These are phyloP conservation scores for Penicillium sp. DNA, from an alignment of 2,329 filamentous ascomycete species.

Conservation along the genomic window DNA sequence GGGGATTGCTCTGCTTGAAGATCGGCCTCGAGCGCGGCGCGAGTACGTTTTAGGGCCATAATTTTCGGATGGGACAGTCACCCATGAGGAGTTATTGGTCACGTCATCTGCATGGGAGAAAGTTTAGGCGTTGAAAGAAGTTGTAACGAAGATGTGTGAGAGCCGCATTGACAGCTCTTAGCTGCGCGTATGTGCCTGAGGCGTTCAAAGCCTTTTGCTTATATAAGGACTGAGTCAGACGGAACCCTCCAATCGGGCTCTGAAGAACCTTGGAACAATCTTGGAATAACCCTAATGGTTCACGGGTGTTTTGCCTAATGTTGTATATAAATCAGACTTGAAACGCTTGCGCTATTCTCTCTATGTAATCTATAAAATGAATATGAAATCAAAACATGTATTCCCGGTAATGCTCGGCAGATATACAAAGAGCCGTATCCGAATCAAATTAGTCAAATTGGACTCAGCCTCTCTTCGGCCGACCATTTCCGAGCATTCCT, in stretches of 20 bases:
- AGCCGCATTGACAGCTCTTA: neutral
- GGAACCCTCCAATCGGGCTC: too few relatives aligned
- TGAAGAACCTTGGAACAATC: neutral
- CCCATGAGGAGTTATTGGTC: neutral
- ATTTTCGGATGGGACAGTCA: constrained; percentile 1
- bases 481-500: neutral
- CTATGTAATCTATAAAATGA: neutral
- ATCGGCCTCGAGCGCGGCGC: constrained; percentile 68
- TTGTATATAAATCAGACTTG: neutral
- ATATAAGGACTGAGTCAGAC: neutral
- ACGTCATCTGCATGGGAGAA: constrained; percentile 3
- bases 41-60: constrained; percentile 74
- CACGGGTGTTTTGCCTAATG: neutral
- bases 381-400: too few relatives aligned
- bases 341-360: neutral
- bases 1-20: constrained; percentile 58
- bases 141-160: neutral
- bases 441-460: neutral
- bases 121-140: neutral
- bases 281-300: neutral
- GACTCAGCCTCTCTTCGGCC: too few relatives aligned
- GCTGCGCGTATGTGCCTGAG: neutral
- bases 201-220: neutral
- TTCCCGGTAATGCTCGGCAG: too few relatives aligned
- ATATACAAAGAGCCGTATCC: neutral